Conservation (phyloP, 345 rosid species). For the Eucalyptus fibrosa region DNA sequence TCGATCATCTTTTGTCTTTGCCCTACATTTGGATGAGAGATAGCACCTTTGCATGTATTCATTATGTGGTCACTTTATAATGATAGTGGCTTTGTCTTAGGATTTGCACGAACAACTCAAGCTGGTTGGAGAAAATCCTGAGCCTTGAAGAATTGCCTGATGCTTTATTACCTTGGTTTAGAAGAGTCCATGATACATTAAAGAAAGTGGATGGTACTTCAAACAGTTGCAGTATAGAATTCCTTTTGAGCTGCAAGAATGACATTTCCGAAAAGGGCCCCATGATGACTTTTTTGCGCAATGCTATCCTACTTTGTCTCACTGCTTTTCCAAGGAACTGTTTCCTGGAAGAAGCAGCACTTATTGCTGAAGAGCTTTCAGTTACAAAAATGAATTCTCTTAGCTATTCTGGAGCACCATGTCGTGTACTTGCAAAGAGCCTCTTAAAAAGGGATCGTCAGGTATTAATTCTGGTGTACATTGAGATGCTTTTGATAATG, state of each 20-base stretch:
- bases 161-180: constrained; percentile 32
- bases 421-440: constrained; percentile 71
- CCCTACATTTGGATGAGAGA: neutral
- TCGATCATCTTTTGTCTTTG: neutral
- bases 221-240: constrained; percentile 20
- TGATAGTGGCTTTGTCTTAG: constrained; percentile 4
- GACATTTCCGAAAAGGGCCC: constrained; percentile 33
- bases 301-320: constrained; percentile 66
- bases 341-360: constrained; percentile 71
- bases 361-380: constrained; percentile 79
- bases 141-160: constrained; percentile 59
- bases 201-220: constrained; percentile 14
- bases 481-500: neutral
- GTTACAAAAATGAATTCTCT: constrained; percentile 44
- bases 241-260: constrained; percentile 27
- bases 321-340: constrained; percentile 75
- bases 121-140: constrained; percentile 60
- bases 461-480: constrained; percentile 21
- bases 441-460: constrained; percentile 89
- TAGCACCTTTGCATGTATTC: neutral
- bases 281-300: constrained; percentile 77
- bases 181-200: constrained; percentile 20
- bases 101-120: constrained; percentile 74
- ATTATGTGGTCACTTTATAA: neutral
- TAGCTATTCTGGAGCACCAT: constrained; percentile 48